Base-by-base conservation (phyloP, 768 basidiomycete genomes). In the Mycena vitilis region DNA sequence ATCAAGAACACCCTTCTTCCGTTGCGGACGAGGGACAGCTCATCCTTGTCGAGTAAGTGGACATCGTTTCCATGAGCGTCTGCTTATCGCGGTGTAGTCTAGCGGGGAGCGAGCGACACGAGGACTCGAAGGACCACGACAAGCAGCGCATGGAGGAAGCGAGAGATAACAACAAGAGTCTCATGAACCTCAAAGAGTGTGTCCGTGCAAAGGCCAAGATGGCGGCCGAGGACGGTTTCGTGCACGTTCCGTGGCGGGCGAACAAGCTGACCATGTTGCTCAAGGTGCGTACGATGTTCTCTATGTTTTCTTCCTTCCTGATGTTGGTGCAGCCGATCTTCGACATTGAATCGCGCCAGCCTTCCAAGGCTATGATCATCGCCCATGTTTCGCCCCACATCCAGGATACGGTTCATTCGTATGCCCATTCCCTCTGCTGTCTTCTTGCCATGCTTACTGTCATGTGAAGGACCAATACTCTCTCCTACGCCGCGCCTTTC, bases 351-450 rank as follows among this genome's bases (percentile, higher is more conserved):
- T 73, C 74, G 11, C 72, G 77, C 12, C 76, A 75, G 60, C 77
- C 74, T 2, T 75, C 76, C 25, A 74, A 70, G 65, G 72, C 79
- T 5, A 68, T 80, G 58, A 75, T 81, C 69, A 78, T 81, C 69
- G 80, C 80, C 10, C 80, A 81, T 64, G 78, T 79, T 18, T 81
- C 80, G 20, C 80, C 80, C 5, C 79, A 80, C 63, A 78, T 81
- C 38, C 79, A 80, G 56, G 80, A 81, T 62, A 65, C 75, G 7
- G 68, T 74, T 15, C 80, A 80, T 62, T 72, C 71, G 71, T 71
- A 30, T n/a, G 70, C 59, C 37, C n/a, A n/a, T n/a, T n/a, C n/a
- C n/a, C n/a, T n/a, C n/a, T n/a, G n/a, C n/a, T 23, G 9, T 12
- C 16, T 6, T 44, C 18, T 54, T 37, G 25, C 12, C 22, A 18